Conservation (phyloP, 208 protist genomes). For the Leishmania gerbilli region DNA sequence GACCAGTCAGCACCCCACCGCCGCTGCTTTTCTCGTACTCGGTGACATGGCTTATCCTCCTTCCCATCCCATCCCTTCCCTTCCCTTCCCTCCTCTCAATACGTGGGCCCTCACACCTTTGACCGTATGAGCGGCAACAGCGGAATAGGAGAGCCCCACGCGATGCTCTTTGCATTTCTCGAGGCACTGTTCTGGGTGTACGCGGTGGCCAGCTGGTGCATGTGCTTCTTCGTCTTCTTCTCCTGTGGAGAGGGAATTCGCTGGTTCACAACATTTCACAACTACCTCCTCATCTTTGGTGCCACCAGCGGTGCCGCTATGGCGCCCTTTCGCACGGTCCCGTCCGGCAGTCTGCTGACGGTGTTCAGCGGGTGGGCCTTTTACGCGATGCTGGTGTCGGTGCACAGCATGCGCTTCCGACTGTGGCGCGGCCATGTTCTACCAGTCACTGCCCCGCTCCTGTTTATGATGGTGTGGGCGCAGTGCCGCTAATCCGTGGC, state of each 20-base stretch:
- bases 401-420: slow-evolving; percentile 69
- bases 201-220: slow-evolving; percentile 83
- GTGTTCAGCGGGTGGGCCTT: slow-evolving; percentile 77
- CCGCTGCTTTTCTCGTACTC: neutral
- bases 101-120: neutral
- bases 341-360: slow-evolving; percentile 55
- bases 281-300: slow-evolving; percentile 76
- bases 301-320: slow-evolving; percentile 53
- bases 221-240: slow-evolving; percentile 90
- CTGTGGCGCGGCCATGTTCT: slow-evolving; percentile 78
- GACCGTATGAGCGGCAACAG: neutral
- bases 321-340: slow-evolving; percentile 47
- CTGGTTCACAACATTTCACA: slow-evolving; percentile 82
- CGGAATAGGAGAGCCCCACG: neutral
- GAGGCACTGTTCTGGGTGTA: slow-evolving; percentile 69
- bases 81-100: neutral
- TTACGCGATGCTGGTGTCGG: slow-evolving; percentile 78
- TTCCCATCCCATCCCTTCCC: neutral
- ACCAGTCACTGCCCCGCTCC: slow-evolving; percentile 66
- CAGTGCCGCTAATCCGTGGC: slow-evolving; percentile 14
- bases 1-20: neutral
- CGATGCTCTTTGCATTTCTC: slow-evolving; percentile 33
- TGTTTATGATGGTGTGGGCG: slow-evolving; percentile 33
- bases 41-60: neutral
- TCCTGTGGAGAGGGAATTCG: slow-evolving; percentile 78